Evolutionary conservation across 805 yeast species (phyloP).

Genomic region (Candida patagonica): DNA sequence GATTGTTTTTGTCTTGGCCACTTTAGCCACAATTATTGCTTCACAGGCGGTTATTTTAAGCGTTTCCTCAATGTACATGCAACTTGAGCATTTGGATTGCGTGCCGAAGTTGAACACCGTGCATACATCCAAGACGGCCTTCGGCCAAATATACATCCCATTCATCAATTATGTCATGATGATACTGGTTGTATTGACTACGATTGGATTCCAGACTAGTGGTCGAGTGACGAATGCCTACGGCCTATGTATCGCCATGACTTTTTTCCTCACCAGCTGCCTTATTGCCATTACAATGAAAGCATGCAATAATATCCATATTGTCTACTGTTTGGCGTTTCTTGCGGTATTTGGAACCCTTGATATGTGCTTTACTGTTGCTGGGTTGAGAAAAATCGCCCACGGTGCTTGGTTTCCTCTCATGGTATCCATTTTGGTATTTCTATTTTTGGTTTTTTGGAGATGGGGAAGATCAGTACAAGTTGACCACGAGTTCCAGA

Average conservation of each 20-base stretch:
- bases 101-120: slow-evolving; percentile 41
- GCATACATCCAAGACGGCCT: slow-evolving; percentile 36
- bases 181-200: slow-evolving; percentile 41
- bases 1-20: slow-evolving; percentile 40
- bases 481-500: neutral
- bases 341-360: neutral
- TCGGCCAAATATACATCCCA: slow-evolving; percentile 48
- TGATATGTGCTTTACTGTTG: slow-evolving; percentile 1
- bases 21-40: slow-evolving; percentile 48
- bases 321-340: neutral
- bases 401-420: slow-evolving; percentile 1
- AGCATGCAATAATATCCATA: neutral
- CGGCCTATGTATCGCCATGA: slow-evolving; percentile 50
- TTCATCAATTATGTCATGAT: slow-evolving; percentile 40
- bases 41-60: slow-evolving; percentile 52
- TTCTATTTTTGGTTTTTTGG: neutral
- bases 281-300: slow-evolving; percentile 36
- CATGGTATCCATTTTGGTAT: neutral
- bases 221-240: slow-evolving; percentile 49
- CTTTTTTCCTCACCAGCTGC: slow-evolving; percentile 42
- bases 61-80: slow-evolving; percentile 43
- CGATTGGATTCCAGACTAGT: slow-evolving; percentile 44
- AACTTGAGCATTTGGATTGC: slow-evolving; percentile 45
- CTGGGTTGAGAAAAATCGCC: neutral
- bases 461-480: slow-evolving; percentile 1